Evolutionary conservation across 108 stramenopile genomes (phyloP).

Genomic region (Nitzschia palea): DNA sequence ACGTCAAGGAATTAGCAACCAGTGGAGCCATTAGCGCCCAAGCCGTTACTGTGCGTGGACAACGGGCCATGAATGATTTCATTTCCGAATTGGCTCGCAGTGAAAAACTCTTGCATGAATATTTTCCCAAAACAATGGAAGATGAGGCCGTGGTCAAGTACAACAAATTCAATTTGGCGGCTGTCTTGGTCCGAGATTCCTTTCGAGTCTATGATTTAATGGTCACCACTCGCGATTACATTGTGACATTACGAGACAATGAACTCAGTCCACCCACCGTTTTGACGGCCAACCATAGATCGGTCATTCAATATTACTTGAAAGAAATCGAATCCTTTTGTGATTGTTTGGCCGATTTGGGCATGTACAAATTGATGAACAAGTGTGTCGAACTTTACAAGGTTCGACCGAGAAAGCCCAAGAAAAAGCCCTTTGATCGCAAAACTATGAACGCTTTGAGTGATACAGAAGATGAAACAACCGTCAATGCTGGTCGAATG

Average conservation of each 20-base stretch:
- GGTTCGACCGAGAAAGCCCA: constrained; percentile 19
- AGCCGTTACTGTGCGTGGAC: constrained; percentile 3
- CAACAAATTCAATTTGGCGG: constrained; percentile 23
- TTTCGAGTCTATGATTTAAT: constrained; percentile 25
- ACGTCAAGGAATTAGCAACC: constrained; percentile 3
- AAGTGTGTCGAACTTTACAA: constrained; percentile 30
- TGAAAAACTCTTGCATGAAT: constrained; percentile 4
- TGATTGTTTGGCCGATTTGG: constrained; percentile 19
- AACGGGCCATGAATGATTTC: constrained; percentile 21
- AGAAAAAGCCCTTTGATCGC: constrained; percentile 20
- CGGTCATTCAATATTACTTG: constrained; percentile 19
- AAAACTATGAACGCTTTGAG: constrained; percentile 18
- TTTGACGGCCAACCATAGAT: constrained; percentile 17
- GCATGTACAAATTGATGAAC: constrained; percentile 22
- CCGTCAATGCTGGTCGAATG: constrained; percentile 13
- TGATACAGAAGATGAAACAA: constrained; percentile 9
- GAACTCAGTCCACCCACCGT: not conserved
- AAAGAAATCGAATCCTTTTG: constrained; percentile 11
- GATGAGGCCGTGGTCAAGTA: constrained; percentile 9
- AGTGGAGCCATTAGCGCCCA: constrained; percentile 13
- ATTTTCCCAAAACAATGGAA: constrained; percentile 21
- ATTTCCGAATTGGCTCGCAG: not conserved
- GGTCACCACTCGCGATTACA: constrained; percentile 20
- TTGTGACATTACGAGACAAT: not conserved
- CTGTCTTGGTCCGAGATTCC: constrained; percentile 21